These are phyloP conservation scores for Morella rubra DNA, from an alignment of 306 rosid species.

Conservation along the genomic window DNA sequence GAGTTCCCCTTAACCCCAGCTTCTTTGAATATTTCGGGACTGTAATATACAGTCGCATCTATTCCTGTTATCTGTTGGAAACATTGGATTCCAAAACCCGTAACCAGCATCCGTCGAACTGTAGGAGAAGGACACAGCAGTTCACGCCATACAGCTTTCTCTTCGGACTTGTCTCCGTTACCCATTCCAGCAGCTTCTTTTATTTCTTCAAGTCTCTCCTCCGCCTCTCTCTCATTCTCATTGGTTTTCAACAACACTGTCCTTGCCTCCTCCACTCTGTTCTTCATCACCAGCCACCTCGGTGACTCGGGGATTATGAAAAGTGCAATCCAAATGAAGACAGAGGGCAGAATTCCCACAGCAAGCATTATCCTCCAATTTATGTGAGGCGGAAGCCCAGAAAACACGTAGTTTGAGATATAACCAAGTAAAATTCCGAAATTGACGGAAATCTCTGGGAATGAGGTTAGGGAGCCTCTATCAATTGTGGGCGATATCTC, in stretches of 20 bases:
- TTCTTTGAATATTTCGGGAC: constrained; percentile 70
- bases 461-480: constrained; percentile 83
- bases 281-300: constrained; percentile 80
- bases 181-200: constrained; percentile 60
- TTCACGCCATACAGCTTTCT: constrained; percentile 68
- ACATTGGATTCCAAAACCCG: constrained; percentile 89
- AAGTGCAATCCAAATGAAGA: constrained; percentile 88
- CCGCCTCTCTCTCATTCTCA: constrained; percentile 74
- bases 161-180: constrained; percentile 50
- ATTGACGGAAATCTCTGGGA: constrained; percentile 86
- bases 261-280: constrained; percentile 80
- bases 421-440: constrained; percentile 86
- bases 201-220: constrained; percentile 84
- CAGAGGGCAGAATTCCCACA: constrained; percentile 77
- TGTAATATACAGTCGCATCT: constrained; percentile 93
- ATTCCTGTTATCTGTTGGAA: constrained; percentile 97
- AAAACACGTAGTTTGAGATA: constrained; percentile 78
- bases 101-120: constrained; percentile 68
- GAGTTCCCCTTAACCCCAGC: constrained; percentile 67
- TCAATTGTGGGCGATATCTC: constrained; percentile 79
- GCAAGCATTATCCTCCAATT: constrained; percentile 95
- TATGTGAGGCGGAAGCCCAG: constrained; percentile 68
- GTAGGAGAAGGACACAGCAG: constrained; percentile 74
- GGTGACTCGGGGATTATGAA: constrained; percentile 89
- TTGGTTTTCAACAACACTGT: constrained; percentile 71